Evolutionary conservation across 768 basidiomycete genomes (phyloP).

Genomic region (Amanita polypyramis): DNA sequence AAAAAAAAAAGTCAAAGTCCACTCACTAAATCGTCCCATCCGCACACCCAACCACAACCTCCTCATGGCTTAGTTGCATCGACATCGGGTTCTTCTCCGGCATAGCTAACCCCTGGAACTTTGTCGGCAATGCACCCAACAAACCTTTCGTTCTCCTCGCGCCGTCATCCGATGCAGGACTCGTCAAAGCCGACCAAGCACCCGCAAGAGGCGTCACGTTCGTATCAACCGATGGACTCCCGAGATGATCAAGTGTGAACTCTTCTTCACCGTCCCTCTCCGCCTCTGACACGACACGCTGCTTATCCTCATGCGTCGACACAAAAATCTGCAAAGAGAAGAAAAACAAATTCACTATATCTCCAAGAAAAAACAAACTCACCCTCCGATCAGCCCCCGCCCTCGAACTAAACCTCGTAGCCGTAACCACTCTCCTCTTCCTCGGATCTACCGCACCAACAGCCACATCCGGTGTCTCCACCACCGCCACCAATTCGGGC

Average conservation of each 20-base stretch:
- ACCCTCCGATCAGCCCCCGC: slow-evolving; percentile 77
- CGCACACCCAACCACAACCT: slow-evolving; percentile 85
- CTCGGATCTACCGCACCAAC: slow-evolving; percentile 80
- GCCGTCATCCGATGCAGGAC: slow-evolving; percentile 14
- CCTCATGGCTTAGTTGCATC: slow-evolving; percentile 85
- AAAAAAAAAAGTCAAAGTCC: background rate
- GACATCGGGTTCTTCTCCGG: slow-evolving; percentile 95
- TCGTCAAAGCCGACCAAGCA: slow-evolving; percentile 64
- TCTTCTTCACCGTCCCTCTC: slow-evolving; percentile 13
- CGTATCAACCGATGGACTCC: slow-evolving; percentile 38
- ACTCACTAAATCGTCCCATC: slow-evolving; percentile 88
- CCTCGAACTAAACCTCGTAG: slow-evolving; percentile 79
- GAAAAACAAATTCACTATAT: slow-evolving; percentile 1
- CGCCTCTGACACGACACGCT: slow-evolving; percentile 17
- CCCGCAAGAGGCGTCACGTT: slow-evolving; percentile 61
- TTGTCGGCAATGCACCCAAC: slow-evolving; percentile 48
- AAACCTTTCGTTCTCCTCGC: slow-evolving; percentile 44
- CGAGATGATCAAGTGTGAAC: slow-evolving; percentile 16
- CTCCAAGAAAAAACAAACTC: slow-evolving; percentile 16
- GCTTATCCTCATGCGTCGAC: slow-evolving; percentile 68
- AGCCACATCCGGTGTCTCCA: slow-evolving; percentile 84
- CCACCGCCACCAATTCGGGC: slow-evolving; percentile 73
- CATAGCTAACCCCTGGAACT: slow-evolving; percentile 70
- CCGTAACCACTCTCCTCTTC: slow-evolving; percentile 78
- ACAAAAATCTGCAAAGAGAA: slow-evolving; percentile 52